phyloP scores from a whole-genome alignment of 768 basidiomycete genomes.

The Gyrodon lividus region DNA sequence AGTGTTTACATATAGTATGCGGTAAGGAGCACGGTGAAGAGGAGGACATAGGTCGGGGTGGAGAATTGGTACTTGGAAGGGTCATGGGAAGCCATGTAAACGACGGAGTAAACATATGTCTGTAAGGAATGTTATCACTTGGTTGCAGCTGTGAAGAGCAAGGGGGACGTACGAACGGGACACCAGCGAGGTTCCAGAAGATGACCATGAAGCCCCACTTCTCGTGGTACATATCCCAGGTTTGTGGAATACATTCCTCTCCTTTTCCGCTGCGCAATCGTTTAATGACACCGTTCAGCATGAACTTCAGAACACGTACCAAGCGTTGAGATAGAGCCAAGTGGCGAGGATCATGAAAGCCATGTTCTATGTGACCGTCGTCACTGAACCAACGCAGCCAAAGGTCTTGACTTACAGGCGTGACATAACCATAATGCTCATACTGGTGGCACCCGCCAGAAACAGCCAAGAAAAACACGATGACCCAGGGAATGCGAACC shows the following conservation, averaged over 20 bases:
- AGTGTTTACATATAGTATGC: slow-evolving; percentile 80
- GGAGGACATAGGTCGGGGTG: slow-evolving; percentile 64
- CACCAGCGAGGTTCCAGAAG: slow-evolving; percentile 96
- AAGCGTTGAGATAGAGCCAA: slow-evolving; percentile 95
- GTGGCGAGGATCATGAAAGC: slow-evolving; percentile 95
- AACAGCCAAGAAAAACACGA: slow-evolving; percentile 90
- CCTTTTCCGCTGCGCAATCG: slow-evolving; percentile 66
- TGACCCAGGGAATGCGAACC: slow-evolving; percentile 95
- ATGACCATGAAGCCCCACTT: slow-evolving; percentile 99
- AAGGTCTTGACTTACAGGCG: slow-evolving; percentile 57
- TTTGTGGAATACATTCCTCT: slow-evolving; percentile 93
- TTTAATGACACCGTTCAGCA: background rate
- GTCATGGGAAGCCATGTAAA: slow-evolving; percentile 96
- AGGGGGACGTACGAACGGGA: slow-evolving; percentile 71
- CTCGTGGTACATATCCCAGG: slow-evolving; percentile 99
- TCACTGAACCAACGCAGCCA: background rate
- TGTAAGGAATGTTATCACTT: slow-evolving; percentile 25
- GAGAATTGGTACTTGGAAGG: slow-evolving; percentile 86
- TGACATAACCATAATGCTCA: slow-evolving; percentile 87
- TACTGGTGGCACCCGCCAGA: slow-evolving; percentile 96
- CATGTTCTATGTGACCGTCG: slow-evolving; percentile 68
- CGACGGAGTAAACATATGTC: slow-evolving; percentile 96
- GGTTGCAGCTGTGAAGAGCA: background rate
- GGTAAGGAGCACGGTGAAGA: slow-evolving; percentile 74
- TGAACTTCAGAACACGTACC: slow-evolving; percentile 42